Evolutionary conservation across 208 protist species (phyloP).

Genomic region (Angomonas ambiguus): DNA sequence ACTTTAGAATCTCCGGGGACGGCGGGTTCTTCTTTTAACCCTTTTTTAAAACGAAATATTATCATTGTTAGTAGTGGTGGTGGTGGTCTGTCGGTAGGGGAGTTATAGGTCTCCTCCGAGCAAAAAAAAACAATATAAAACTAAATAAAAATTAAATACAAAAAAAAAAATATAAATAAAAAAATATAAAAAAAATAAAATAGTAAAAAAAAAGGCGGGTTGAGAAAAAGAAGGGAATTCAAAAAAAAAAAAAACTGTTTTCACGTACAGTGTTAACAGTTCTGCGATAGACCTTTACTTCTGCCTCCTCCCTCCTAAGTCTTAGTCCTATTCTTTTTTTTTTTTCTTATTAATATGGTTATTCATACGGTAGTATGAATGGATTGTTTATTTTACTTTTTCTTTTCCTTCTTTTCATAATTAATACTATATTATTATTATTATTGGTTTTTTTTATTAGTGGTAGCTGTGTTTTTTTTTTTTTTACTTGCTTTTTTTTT

Average conservation of each 20-base stretch:
- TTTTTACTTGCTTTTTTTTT: conserved; percentile 3
- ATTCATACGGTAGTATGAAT: not conserved
- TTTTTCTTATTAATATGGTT: not conserved
- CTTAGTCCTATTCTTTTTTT: conserved; percentile 11
- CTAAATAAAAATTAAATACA: no score
- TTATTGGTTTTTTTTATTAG: conserved; percentile 2
- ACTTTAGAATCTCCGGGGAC: not conserved
- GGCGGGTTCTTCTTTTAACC: conserved; percentile 8
- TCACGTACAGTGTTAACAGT: no score
- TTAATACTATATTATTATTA: conserved; percentile 7
- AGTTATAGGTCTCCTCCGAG: no score
- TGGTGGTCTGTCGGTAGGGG: no score
- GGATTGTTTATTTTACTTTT: conserved; percentile 7
- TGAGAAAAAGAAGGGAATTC: conserved; percentile 4
- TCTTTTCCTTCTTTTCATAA: conserved; percentile 9
- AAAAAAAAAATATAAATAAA: conserved; percentile 11
- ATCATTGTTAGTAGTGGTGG: not conserved
- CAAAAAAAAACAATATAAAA: conserved; percentile 1
- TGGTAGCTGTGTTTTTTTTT: not conserved
- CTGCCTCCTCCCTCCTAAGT: not conserved
- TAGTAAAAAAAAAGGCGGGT: not conserved
- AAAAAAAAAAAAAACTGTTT: not conserved
- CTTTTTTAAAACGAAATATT: not conserved
- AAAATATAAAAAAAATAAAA: conserved; percentile 10
- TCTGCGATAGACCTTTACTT: no score